A percentile compares a stretch with the other conserved stretches of the same genome.
Evolutionary conservation across 2,329 filamentous ascomycete genomes (phyloP).

Genomic region (Chlorencoelia australis): DNA sequence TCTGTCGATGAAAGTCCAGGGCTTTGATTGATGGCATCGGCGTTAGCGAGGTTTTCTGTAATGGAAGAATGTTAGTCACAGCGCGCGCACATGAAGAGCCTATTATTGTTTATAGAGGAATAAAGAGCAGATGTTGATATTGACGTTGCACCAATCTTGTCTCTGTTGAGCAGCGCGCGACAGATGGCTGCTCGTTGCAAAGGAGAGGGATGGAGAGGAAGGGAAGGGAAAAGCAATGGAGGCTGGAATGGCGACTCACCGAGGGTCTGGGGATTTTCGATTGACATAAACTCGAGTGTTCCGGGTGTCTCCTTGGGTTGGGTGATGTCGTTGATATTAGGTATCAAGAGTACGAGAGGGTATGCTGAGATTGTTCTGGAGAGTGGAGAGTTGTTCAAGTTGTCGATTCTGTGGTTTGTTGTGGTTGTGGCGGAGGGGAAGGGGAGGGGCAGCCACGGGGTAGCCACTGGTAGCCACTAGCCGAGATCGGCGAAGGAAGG

Average conservation of each 20-base stretch:
- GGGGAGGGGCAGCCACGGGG: too few relatives aligned
- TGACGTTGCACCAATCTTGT: background rate
- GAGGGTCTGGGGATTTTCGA: conserved; percentile 97
- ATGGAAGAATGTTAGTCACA: conserved; percentile 2
- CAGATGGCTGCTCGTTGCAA: background rate
- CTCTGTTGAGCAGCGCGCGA: too few relatives aligned
- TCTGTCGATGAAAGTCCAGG: too few relatives aligned
- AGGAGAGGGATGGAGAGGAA: background rate
- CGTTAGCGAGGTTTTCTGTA: conserved; percentile 7
- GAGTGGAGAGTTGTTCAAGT: too few relatives aligned
- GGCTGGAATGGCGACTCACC: too few relatives aligned
- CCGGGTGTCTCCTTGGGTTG: conserved; percentile 35
- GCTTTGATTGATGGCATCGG: conserved; percentile 10
- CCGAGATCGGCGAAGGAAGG: too few relatives aligned
- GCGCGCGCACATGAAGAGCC: background rate
- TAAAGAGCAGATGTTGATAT: background rate
- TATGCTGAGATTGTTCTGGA: too few relatives aligned
- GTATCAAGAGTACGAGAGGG: conserved; percentile 13
- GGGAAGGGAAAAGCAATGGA: background rate
- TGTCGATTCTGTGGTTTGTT: too few relatives aligned
- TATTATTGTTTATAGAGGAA: background rate
- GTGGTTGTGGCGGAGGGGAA: too few relatives aligned
- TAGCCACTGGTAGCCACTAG: too few relatives aligned
- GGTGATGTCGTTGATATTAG: too few relatives aligned
- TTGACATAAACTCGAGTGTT: conserved; percentile 92